These are phyloP conservation scores for Mycena floridula DNA, from an alignment of 768 basidiomycete species.

Conservation along the genomic window DNA sequence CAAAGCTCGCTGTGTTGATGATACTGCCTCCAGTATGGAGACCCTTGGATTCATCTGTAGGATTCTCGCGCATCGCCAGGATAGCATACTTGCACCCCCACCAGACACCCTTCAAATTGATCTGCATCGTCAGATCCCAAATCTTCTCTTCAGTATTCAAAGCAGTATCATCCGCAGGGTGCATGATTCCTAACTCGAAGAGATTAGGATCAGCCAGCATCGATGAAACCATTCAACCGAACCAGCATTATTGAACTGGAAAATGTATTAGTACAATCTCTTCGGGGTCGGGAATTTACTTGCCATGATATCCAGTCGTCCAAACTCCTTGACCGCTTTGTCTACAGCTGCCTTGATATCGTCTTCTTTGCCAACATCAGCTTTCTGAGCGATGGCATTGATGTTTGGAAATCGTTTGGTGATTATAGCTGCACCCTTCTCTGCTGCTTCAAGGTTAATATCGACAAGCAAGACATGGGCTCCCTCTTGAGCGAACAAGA, in stretches of 20 bases:
- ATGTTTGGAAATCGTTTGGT: slow-evolving; percentile 60
- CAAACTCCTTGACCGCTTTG: slow-evolving; percentile 74
- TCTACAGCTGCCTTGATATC: slow-evolving; percentile 84
- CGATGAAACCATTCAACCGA: slow-evolving; percentile 4
- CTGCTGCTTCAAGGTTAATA: slow-evolving; percentile 70
- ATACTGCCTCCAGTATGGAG: slow-evolving; percentile 83
- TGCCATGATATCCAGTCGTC: slow-evolving; percentile 95
- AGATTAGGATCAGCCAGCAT: slow-evolving; percentile 3
- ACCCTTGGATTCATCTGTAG: slow-evolving; percentile 73
- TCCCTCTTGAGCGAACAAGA: slow-evolving; percentile 92
- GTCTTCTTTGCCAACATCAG: slow-evolving; percentile 85
- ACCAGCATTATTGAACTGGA: slow-evolving; percentile 92
- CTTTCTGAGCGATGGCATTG: slow-evolving; percentile 62
- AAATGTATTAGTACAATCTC: neutral
- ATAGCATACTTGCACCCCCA: slow-evolving; percentile 99
- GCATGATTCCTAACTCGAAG: slow-evolving; percentile 81
- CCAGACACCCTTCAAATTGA: slow-evolving; percentile 99
- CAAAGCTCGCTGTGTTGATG: slow-evolving; percentile 98
- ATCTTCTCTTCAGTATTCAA: slow-evolving; percentile 94
- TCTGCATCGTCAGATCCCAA: slow-evolving; percentile 90
- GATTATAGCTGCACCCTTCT: slow-evolving; percentile 63
- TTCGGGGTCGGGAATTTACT: slow-evolving; percentile 14
- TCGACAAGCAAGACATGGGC: slow-evolving; percentile 88
- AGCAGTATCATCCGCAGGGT: slow-evolving; percentile 89
- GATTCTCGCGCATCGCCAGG: slow-evolving; percentile 91